Percentiles rank a stretch among this genome's conserved stretches.
Evolutionary conservation across 2,329 filamentous ascomycete genomes (phyloP).

Genomic region (Cladosporium sp.): DNA sequence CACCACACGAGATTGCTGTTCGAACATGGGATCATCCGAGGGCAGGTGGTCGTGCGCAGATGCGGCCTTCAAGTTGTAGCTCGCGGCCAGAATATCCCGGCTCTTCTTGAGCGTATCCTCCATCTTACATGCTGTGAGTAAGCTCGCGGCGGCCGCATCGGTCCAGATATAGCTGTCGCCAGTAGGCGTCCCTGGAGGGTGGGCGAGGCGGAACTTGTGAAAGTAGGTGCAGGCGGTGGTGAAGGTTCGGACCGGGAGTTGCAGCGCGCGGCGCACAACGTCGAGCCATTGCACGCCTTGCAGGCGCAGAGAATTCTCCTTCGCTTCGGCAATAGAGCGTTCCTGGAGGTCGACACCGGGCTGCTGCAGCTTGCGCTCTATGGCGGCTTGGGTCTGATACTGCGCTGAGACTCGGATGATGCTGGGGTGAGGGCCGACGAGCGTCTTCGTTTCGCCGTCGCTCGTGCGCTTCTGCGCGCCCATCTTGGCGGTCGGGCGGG

Average conservation of each 20-base stretch:
- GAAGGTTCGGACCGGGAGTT: slow-evolving; percentile 86
- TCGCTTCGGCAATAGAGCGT: slow-evolving; percentile 40
- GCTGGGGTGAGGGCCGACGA: slow-evolving; percentile 52
- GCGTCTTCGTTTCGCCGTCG: slow-evolving; percentile 27
- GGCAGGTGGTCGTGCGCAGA: slow-evolving; percentile 58
- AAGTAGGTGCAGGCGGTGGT: slow-evolving; percentile 89
- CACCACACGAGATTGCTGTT: slow-evolving; percentile 69
- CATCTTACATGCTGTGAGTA: slow-evolving; percentile 93
- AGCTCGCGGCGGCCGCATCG: slow-evolving; percentile 78
- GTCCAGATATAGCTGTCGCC: slow-evolving; percentile 74
- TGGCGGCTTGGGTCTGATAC: slow-evolving; percentile 75
- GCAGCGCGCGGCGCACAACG: slow-evolving; percentile 68
- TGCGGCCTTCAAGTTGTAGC: slow-evolving; percentile 73
- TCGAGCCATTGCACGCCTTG: slow-evolving; percentile 89
- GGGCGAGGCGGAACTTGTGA: slow-evolving; percentile 83
- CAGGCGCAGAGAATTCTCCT: slow-evolving; percentile 73
- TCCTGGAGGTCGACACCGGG: slow-evolving; percentile 60
- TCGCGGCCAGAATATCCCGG: slow-evolving; percentile 81
- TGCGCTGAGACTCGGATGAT: slow-evolving; percentile 62
- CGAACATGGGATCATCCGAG: slow-evolving; percentile 80
- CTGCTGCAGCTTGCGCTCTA: slow-evolving; percentile 60
- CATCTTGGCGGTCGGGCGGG: slow-evolving; percentile 16
- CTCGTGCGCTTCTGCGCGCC: slow-evolving; percentile 27
- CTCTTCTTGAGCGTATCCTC: slow-evolving; percentile 98
- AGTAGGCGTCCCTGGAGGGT: slow-evolving; percentile 41